phyloP scores from a whole-genome alignment of 2,329 filamentous ascomycete species.

The Pseudogymnoascus pannorum region DNA sequence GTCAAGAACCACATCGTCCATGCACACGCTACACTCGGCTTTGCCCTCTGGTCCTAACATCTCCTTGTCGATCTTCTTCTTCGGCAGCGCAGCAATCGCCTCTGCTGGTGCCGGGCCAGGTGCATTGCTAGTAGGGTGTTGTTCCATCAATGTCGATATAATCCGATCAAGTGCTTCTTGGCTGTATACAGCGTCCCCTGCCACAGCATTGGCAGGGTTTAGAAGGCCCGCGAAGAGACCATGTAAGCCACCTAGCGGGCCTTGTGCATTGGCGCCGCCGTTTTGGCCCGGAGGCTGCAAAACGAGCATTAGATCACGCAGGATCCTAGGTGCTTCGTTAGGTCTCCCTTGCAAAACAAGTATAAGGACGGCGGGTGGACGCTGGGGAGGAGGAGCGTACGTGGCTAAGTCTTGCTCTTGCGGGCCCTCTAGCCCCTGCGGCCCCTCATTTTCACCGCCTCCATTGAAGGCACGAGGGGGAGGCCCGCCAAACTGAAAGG shows the following conservation, averaged over 20 bases:
- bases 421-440: slow-evolving; percentile 32
- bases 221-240: slow-evolving; percentile 43
- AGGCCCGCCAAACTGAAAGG: slow-evolving; percentile 16
- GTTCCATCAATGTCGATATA: slow-evolving; percentile 81
- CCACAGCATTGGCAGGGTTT: slow-evolving; percentile 43
- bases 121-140: slow-evolving; percentile 66
- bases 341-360: neutral
- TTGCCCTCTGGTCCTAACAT: slow-evolving; percentile 61
- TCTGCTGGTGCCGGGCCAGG: slow-evolving; percentile 71
- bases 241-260: neutral
- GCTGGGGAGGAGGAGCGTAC: slow-evolving; percentile 30
- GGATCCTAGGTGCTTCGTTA: slow-evolving; percentile 6
- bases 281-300: slow-evolving; percentile 2
- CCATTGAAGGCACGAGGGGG: neutral
- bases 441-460: slow-evolving; percentile 12
- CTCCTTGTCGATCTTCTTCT: slow-evolving; percentile 59
- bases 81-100: slow-evolving; percentile 67
- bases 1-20: slow-evolving; percentile 70
- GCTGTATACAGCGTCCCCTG: slow-evolving; percentile 80
- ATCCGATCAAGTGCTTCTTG: slow-evolving; percentile 88
- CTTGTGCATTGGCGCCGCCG: neutral
- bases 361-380: slow-evolving; percentile 13
- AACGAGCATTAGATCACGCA: neutral
- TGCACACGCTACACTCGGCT: slow-evolving; percentile 90
- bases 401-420: slow-evolving; percentile 41